Conservation (phyloP, 305 asterid species). For the Fraxinus xanthoxyloides region DNA sequence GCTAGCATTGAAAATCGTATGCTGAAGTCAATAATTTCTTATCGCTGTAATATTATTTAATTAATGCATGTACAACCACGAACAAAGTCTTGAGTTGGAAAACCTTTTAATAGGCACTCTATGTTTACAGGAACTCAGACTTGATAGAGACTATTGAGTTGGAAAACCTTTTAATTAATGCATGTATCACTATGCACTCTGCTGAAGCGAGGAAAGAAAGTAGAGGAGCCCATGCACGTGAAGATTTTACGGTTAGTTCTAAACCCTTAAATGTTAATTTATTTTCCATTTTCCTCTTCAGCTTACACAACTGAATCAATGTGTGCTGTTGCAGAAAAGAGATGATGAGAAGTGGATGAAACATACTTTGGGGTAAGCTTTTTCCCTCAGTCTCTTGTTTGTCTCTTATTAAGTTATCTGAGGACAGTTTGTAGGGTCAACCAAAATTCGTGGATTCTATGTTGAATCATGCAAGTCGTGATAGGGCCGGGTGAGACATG, state of each 20-base stretch:
- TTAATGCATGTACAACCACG: background rate
- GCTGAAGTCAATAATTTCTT: background rate
- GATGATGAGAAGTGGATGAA: conserved; percentile 92
- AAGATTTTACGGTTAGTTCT: conserved; percentile 84
- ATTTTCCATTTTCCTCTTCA: background rate
- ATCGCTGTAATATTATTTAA: background rate
- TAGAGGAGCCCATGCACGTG: conserved; percentile 99
- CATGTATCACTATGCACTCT: conserved; percentile 95
- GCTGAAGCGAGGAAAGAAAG: conserved; percentile 99
- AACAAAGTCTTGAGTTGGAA: background rate
- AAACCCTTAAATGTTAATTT: background rate
- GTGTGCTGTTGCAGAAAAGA: conserved; percentile 60
- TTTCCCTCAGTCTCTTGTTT: conserved; percentile 13
- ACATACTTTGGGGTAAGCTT: conserved; percentile 78
- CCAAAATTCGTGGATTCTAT: background rate
- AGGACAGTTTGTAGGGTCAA: background rate
- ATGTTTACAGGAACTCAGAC: conserved; percentile 78
- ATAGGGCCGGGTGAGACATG: background rate
- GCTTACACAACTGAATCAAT: conserved; percentile 14
- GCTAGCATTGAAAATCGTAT: conserved; percentile 1
- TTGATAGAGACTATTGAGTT: conserved; percentile 90
- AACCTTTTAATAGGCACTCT: background rate
- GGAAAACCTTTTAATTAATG: conserved; percentile 89
- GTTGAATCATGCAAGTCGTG: background rate
- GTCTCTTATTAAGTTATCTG: background rate